Evolutionary conservation across 495 filamentous ascomycete genomes (phyloP).

Genomic region (Penicillium manginii): DNA sequence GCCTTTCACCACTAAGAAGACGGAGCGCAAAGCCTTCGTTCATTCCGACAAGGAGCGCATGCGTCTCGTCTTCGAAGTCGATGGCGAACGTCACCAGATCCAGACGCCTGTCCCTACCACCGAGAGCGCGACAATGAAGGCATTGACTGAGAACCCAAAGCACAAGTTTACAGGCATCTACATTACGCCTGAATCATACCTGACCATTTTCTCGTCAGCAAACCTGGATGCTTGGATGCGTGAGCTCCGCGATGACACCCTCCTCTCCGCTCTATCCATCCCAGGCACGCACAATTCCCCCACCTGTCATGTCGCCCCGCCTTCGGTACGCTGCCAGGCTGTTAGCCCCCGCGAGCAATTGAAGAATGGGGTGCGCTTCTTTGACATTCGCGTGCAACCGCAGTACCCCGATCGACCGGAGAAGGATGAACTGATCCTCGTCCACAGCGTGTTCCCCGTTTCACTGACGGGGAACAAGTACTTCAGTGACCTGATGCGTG

Average conservation of each 20-base stretch:
- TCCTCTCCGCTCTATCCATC: slow-evolving; percentile 82
- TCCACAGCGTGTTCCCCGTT: slow-evolving; percentile 81
- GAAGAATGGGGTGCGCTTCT: slow-evolving; percentile 88
- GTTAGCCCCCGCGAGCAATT: slow-evolving; percentile 77
- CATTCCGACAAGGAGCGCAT: slow-evolving; percentile 55
- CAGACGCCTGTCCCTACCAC: slow-evolving; percentile 60
- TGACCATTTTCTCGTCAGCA: slow-evolving; percentile 77
- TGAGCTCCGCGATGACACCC: slow-evolving; percentile 64
- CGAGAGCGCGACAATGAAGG: slow-evolving; percentile 58
- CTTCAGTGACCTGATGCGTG: slow-evolving; percentile 70
- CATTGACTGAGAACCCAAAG: slow-evolving; percentile 57
- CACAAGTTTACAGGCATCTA: slow-evolving; percentile 75
- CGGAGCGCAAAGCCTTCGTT: slow-evolving; percentile 53
- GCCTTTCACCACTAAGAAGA: slow-evolving; percentile 60
- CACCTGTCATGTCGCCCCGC: slow-evolving; percentile 79
- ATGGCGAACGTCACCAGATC: slow-evolving; percentile 63
- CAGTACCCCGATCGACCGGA: slow-evolving; percentile 56
- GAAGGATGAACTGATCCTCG: slow-evolving; percentile 64
- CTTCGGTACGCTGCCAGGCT: slow-evolving; percentile 92
- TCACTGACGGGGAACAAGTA: slow-evolving; percentile 72
- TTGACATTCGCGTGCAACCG: slow-evolving; percentile 84
- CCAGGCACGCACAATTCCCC: slow-evolving; percentile 96
- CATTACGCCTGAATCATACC: slow-evolving; percentile 61
- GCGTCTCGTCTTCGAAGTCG: slow-evolving; percentile 64
- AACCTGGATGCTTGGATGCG: slow-evolving; percentile 82